Evolutionary conservation across 768 basidiomycete genomes (phyloP).

Genomic region (Mycena crocata): DNA sequence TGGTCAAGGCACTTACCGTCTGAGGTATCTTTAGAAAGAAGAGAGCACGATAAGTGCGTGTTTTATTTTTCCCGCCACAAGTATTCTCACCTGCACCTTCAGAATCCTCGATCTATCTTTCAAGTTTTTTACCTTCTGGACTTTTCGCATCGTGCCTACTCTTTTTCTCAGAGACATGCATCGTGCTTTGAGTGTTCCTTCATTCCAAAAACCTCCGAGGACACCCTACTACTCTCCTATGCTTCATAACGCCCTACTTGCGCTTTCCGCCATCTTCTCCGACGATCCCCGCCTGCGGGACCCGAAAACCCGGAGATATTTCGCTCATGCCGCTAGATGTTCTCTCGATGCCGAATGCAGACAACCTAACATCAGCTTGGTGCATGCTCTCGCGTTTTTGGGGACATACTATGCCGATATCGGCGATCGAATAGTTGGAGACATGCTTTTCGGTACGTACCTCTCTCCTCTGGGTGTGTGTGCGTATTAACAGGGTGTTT

Average conservation of each 20-base stretch:
- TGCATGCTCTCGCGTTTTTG: conserved; percentile 36
- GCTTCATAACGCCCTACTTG: conserved; percentile 62
- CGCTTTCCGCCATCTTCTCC: conserved; percentile 32
- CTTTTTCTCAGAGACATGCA: conserved; percentile 58
- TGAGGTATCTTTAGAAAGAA: conserved; percentile 11
- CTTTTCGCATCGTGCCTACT: conserved; percentile 51
- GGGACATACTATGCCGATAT: conserved; percentile 34
- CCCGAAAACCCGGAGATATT: conserved; percentile 24
- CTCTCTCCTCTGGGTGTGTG: not conserved
- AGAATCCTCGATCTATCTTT: conserved; percentile 53
- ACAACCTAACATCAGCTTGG: conserved; percentile 34
- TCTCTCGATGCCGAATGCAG: conserved; percentile 31
- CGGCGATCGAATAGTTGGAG: conserved; percentile 32
- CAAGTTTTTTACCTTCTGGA: conserved; percentile 54
- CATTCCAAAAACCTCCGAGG: conserved; percentile 37
- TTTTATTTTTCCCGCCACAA: not conserved
- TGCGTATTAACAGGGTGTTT: not conserved
- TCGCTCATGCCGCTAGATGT: conserved; percentile 28
- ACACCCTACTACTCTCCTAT: conserved; percentile 62
- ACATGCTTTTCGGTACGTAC: conserved; percentile 30
- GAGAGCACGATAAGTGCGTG: conserved; percentile 36
- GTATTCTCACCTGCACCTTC: conserved; percentile 6
- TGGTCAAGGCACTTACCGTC: conserved; percentile 31
- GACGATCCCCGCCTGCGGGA: conserved; percentile 33
- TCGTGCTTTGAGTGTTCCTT: conserved; percentile 45